phyloP scores from a whole-genome alignment of 2,329 filamentous ascomycete species.

The Aspergillus sp. region DNA sequence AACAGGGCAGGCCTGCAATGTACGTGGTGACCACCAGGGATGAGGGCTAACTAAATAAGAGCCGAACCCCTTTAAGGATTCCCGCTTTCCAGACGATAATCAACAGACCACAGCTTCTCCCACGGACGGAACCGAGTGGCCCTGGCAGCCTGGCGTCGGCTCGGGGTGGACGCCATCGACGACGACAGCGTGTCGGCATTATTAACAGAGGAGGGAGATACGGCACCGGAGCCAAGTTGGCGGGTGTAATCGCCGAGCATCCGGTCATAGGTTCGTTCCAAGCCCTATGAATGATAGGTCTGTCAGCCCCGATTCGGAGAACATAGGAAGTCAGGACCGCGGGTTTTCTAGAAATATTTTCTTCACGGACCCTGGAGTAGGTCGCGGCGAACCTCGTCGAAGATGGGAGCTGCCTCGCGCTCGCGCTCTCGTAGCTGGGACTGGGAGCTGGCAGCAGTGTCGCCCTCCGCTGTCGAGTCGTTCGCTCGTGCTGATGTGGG shows the following conservation, averaged over 20 bases:
- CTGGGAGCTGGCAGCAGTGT: conserved; percentile 21
- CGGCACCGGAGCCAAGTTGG: conserved; percentile 1
- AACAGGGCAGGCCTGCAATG: background rate
- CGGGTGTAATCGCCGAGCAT: background rate
- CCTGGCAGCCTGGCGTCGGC: conserved; percentile 19
- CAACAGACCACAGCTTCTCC: conserved; percentile 46
- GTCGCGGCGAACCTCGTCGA: conserved; percentile 52
- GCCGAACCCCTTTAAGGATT: background rate
- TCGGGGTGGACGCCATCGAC: conserved; percentile 26
- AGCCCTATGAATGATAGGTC: conserved; percentile 20
- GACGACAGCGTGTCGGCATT: conserved; percentile 6
- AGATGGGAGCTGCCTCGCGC: conserved; percentile 39
- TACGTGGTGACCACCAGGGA: background rate
- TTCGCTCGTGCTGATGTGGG: conserved; percentile 29
- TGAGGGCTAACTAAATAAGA: background rate
- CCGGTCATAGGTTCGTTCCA: conserved; percentile 11
- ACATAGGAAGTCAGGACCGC: conserved; percentile 13
- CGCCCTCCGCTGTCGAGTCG: conserved; percentile 38
- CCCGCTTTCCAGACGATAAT: conserved; percentile 39
- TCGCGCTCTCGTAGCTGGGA: conserved; percentile 27
- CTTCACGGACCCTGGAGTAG: conserved; percentile 44
- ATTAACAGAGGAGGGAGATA: conserved; percentile 18
- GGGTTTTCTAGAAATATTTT: conserved; percentile 2
- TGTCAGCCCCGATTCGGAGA: conserved; percentile 20
- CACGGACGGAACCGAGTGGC: conserved; percentile 34